These are phyloP conservation scores for Cymbomonas tetramitiformis DNA, from an alignment of 139 green algal genomes.

Conservation along the genomic window DNA sequence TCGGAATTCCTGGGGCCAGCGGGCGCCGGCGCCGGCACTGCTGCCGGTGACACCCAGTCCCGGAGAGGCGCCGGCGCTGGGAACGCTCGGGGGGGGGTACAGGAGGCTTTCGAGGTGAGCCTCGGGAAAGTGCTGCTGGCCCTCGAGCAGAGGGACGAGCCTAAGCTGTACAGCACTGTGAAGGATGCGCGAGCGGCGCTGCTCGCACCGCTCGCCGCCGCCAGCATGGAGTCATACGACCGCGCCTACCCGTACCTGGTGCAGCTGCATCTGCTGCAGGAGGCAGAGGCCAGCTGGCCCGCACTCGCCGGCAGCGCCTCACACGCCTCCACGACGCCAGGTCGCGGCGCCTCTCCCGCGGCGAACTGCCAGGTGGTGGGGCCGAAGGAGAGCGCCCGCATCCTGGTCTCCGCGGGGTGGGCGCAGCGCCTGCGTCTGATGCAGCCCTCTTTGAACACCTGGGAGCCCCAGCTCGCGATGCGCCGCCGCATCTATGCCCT, in stretches of 20 bases:
- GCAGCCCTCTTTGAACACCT: slow-evolving; percentile 37
- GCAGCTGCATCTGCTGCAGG: slow-evolving; percentile 70
- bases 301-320: slow-evolving; percentile 9
- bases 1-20: slow-evolving; percentile 37
- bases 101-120: slow-evolving; percentile 24
- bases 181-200: slow-evolving; percentile 29
- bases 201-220: slow-evolving; percentile 56
- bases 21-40: background rate
- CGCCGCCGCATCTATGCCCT: slow-evolving; percentile 33
- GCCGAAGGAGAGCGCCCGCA: too few relatives aligned
- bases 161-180: slow-evolving; percentile 8
- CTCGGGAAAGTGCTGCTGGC: slow-evolving; percentile 43
- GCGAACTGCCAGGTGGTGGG: background rate
- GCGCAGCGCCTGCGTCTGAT: slow-evolving; percentile 44
- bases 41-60: background rate
- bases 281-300: slow-evolving; percentile 27
- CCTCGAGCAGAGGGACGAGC: slow-evolving; percentile 26
- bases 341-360: background rate
- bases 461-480: slow-evolving; percentile 71
- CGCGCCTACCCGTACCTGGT: slow-evolving; percentile 73
- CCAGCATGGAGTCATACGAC: slow-evolving; percentile 63
- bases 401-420: slow-evolving; percentile 39
- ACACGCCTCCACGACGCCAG: background rate
- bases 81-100: background rate
- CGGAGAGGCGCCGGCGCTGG: background rate